Evolutionary conservation across 441 rosid species (phyloP).

Genomic region (Gossypium davidsonii): DNA sequence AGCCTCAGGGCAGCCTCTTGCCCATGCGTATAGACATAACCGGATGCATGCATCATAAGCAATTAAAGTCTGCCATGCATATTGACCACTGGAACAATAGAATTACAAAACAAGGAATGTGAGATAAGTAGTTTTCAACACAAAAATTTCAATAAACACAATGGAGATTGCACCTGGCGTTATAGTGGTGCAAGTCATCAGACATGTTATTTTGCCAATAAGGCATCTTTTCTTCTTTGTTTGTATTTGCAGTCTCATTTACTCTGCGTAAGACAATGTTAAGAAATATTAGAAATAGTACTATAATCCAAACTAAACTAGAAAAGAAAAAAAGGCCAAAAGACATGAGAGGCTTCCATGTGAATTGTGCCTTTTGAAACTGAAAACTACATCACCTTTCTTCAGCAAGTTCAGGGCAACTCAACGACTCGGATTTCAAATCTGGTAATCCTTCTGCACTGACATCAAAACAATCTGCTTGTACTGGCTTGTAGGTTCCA

Average conservation of each 20-base stretch:
- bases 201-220: constrained; percentile 41
- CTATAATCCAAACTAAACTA: background rate
- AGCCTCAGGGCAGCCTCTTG: constrained; percentile 87
- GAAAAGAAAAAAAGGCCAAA: background rate
- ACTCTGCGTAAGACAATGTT: constrained; percentile 31
- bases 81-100: constrained; percentile 54
- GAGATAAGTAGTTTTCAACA: background rate
- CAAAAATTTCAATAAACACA: background rate
- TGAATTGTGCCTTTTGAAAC: background rate
- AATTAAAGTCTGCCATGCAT: constrained; percentile 89
- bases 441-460: constrained; percentile 23
- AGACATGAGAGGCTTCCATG: background rate
- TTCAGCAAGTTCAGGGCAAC: constrained; percentile 29
- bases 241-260: constrained; percentile 19
- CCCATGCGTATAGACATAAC: constrained; percentile 77
- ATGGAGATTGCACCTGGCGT: constrained; percentile 44
- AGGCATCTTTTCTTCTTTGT: constrained; percentile 38
- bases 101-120: constrained; percentile 8
- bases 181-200: constrained; percentile 44
- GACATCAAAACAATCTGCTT: constrained; percentile 26
- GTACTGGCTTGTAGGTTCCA: constrained; percentile 27
- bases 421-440: constrained; percentile 24
- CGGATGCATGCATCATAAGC: constrained; percentile 97
- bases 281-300: constrained; percentile 15
- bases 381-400: constrained; percentile 41